Percentiles rank a stretch among this genome's conserved stretches.
Conservation (phyloP, 306 rosid species). For the Cicer pinnatifidum region DNA sequence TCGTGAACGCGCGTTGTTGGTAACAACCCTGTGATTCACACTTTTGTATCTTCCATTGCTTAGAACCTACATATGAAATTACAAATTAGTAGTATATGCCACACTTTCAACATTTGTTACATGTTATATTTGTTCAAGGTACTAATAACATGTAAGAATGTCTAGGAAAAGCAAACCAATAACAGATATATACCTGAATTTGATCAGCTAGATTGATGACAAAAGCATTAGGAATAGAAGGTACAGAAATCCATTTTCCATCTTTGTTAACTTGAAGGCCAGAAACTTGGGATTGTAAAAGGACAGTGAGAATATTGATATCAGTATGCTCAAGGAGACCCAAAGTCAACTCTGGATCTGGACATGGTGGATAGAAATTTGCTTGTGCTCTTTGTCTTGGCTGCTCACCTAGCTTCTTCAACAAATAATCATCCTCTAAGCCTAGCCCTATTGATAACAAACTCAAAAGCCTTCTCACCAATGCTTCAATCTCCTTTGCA, state of each 20-base stretch:
- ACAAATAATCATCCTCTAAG: slow-evolving; percentile 44
- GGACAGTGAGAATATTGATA: slow-evolving; percentile 46
- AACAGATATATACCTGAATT: slow-evolving; percentile 48
- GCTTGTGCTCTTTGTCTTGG: slow-evolving; percentile 52
- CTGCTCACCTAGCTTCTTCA: slow-evolving; percentile 47
- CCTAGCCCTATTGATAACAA: slow-evolving; percentile 60
- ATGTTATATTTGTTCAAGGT: too few relatives aligned
- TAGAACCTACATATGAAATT: slow-evolving; percentile 39
- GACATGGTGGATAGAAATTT: slow-evolving; percentile 47
- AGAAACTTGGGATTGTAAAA: slow-evolving; percentile 46
- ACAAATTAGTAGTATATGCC: not conserved
- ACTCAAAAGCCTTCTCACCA: slow-evolving; percentile 50
- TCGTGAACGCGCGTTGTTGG: slow-evolving; percentile 46
- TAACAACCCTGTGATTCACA: slow-evolving; percentile 60
- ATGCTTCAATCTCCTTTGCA: slow-evolving; percentile 51
- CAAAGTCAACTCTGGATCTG: slow-evolving; percentile 34
- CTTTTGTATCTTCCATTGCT: slow-evolving; percentile 65
- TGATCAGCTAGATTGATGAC: slow-evolving; percentile 64
- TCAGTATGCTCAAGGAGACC: slow-evolving; percentile 51
- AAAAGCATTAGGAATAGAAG: slow-evolving; percentile 51
- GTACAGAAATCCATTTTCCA: slow-evolving; percentile 55
- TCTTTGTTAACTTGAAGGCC: slow-evolving; percentile 63
- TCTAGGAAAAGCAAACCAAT: not conserved
- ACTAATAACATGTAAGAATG: not conserved
- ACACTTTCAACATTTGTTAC: not conserved